Base-by-base conservation (phyloP, 805 yeast species). In the Starmerella apicola region DNA sequence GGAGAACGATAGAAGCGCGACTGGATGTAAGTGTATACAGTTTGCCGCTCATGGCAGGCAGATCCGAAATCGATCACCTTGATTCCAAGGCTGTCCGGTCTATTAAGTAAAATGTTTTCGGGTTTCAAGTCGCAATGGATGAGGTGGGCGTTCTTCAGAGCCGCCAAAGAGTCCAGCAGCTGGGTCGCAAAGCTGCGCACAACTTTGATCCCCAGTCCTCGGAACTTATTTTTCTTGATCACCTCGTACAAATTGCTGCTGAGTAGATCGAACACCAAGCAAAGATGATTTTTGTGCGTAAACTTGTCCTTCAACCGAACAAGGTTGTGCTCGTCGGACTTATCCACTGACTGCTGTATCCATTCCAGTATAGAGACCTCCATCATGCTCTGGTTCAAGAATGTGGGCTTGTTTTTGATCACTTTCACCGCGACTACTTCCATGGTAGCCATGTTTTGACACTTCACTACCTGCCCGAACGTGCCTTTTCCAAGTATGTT, bases 51-150 rank as follows among this genome's bases (percentile, higher is more conserved):
- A 56, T 83, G 88, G 57, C 97, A 86, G 0, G 97, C 94, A 2
- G 91, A 76, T 1, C 97, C 97, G 63, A 88, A 91, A 63, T 91
- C 99, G 52, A 91, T 88, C 32, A 91, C 80, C 60, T 91, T 91
- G 50, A 91, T 74, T 32, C 77, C 82, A 0, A 95, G 91, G 46
- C 76, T 73, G 57, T 84, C 93, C 4, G 85, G 77, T 36, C 78
- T 74, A 38, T 81, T 74, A 24, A 91, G 64, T 39, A 91, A 62
- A 36, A 91, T 85, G 58, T 91, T 91, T 54, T 91, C 99, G 0
- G 99, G 99, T 58, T 91, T 91, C 56, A 91, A 65, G 61, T 91
- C 99, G 63, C 99, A 91, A 57, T 91, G 99, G 32, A 91, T 85
- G 52, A 91, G 68, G 48, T 81, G 80, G 34, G 82, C 75, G 30